Conservation (phyloP, 2,329 filamentous ascomycete species). For the Alternaria ventricosa region DNA sequence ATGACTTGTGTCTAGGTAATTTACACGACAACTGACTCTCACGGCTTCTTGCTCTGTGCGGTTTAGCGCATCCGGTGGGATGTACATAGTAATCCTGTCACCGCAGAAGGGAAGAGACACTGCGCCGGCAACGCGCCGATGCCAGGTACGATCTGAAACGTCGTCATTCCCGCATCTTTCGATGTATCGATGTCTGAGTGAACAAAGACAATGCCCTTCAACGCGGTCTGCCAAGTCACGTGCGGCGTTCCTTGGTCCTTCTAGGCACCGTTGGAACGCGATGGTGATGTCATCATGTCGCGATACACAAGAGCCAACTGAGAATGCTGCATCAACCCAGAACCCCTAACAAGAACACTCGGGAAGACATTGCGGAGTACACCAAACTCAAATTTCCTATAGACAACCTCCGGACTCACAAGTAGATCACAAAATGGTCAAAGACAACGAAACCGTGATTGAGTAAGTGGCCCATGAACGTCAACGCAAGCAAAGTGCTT, state of each 20-base stretch:
- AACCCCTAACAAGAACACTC: background rate
- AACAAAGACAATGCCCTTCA: background rate
- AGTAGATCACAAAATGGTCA: conserved; percentile 54
- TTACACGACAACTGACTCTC: background rate
- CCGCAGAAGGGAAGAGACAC: background rate
- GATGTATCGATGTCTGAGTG: background rate
- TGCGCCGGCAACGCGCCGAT: background rate
- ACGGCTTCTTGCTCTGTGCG: background rate
- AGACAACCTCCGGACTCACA: background rate
- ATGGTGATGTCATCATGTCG: background rate
- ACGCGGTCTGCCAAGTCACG: background rate
- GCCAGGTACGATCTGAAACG: background rate
- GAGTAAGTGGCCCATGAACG: conserved; percentile 40
- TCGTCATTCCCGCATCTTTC: background rate
- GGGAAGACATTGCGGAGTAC: background rate
- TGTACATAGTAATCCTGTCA: background rate
- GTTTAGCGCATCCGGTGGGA: background rate
- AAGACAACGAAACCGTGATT: conserved; percentile 60
- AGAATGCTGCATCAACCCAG: background rate
- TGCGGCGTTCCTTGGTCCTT: background rate
- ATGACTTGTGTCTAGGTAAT: background rate
- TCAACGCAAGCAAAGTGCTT: background rate
- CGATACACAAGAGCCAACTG: background rate
- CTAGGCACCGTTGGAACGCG: background rate
- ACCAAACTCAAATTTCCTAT: background rate